These are phyloP conservation scores for Gymnopilus dilepis DNA, from an alignment of 768 basidiomycete genomes.

Conservation along the genomic window DNA sequence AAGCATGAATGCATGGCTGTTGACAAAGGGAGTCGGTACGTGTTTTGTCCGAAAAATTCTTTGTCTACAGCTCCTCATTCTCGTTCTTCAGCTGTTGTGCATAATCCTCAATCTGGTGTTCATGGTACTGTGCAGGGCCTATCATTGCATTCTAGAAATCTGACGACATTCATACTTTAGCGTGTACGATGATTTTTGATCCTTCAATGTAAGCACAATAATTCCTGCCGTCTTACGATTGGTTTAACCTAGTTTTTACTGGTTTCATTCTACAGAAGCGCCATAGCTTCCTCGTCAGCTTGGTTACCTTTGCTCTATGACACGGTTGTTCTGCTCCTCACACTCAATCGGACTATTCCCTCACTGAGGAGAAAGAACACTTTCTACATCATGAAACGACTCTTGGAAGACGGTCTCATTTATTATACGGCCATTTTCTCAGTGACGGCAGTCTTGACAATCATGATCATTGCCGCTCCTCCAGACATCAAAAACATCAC, in stretches of 20 bases:
- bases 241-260: not conserved
- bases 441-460: constrained; percentile 45
- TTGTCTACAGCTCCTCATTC: not conserved
- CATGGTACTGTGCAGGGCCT: constrained; percentile 27
- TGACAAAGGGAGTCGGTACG: constrained; percentile 53
- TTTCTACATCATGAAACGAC: constrained; percentile 41
- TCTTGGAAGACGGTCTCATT: constrained; percentile 48
- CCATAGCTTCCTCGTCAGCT: constrained; percentile 49
- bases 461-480: constrained; percentile 49
- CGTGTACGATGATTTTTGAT: constrained; percentile 48
- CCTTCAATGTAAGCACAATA: constrained; percentile 34
- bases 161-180: constrained; percentile 22
- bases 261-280: constrained; percentile 34
- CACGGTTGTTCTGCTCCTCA: constrained; percentile 42
- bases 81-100: constrained; percentile 36
- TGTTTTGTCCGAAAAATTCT: not conserved
- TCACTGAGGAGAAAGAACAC: constrained; percentile 31
- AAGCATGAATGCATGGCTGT: constrained; percentile 54
- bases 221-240: constrained; percentile 17
- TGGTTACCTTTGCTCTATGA: constrained; percentile 54
- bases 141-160: not conserved
- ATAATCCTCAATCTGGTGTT: constrained; percentile 41
- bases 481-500: constrained; percentile 49
- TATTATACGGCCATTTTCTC: constrained; percentile 51
- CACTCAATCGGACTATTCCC: constrained; percentile 41